Base-by-base conservation (phyloP, 148 eudicot species). In the Camellia sinensis region DNA sequence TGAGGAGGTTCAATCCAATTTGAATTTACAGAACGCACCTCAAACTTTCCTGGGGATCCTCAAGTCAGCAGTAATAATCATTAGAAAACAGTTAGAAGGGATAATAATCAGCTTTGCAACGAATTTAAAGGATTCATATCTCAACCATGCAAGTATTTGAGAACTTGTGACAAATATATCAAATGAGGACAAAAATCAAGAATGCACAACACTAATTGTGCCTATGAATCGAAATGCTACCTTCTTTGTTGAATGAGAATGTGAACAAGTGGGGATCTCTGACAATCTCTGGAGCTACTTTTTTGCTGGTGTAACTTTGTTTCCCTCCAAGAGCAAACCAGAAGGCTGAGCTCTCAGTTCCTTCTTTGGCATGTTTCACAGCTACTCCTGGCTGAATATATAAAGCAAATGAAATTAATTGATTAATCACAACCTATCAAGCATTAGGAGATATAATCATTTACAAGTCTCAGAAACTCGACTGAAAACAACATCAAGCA, bases 281-380 rank as follows among this genome's bases (percentile, higher is more conserved):
- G 80, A 87, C 87, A 76, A 84, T 88, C 83, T 92, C 98, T 43
- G 85, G 90, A 70, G 91, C 82, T 66, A 87, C 85, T 78, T 91
- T 94, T 82, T 92, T 92, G 88, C 94, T 91, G 80, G 91, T 79
- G 87, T 90, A 94, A 76, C 82, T 82, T 85, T 92, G 93, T 87
- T 97, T 97, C 79, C 98, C 99, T 62, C 99, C 99, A 82, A 97
- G 88, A 77, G 97, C 89, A 79, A 87, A 88, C 99, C 99, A 97
- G 84, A 97, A 97, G 21, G 90, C 77, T 72, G 98, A 92, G 89
- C 86, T 92, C 85, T 97, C 99, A 75, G 98, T 94, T 89, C 99
- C 99, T 87, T 97, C 99, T 87, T 97, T 97, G 65, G 95, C 89
- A 83, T 90, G 92, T 85, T 97, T 97, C 77, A 84, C 68, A 80